phyloP scores from a whole-genome alignment of 2,329 filamentous ascomycete species.

The Allantophomopsis cytisporea region DNA sequence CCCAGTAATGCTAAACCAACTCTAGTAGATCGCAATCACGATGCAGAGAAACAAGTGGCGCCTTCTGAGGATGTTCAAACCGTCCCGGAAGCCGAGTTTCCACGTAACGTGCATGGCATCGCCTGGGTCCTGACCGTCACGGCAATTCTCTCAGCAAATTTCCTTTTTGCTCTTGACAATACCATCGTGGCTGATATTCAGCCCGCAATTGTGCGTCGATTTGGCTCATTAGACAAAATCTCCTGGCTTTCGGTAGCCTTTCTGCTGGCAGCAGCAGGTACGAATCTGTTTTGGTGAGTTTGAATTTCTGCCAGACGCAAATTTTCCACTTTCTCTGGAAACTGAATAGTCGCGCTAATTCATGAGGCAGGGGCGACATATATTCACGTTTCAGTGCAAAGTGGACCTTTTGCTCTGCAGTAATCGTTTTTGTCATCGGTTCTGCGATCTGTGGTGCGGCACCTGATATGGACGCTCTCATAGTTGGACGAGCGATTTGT shows the following conservation, averaged over 20 bases:
- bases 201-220: slow-evolving; percentile 8
- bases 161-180: slow-evolving; percentile 3
- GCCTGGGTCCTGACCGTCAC: no score
- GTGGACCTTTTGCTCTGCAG: slow-evolving; percentile 6
- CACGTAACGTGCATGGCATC: no score
- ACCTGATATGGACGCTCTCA: slow-evolving; percentile 26
- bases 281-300: no score
- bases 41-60: no score
- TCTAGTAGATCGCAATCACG: no score
- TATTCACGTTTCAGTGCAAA: slow-evolving; percentile 10
- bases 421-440: slow-evolving; percentile 11
- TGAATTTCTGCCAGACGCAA: no score
- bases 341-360: no score
- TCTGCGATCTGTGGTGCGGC: slow-evolving; percentile 20
- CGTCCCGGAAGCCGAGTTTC: no score
- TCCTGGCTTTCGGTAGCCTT: slow-evolving; percentile 10
- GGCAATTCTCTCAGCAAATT: slow-evolving; percentile 19
- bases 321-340: no score
- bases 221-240: slow-evolving; percentile 11
- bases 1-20: no score
- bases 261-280: no score
- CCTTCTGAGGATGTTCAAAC: no score
- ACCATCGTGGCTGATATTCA: slow-evolving; percentile 13
- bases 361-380: slow-evolving; percentile 11
- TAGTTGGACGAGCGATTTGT: slow-evolving; percentile 30